Conservation (phyloP, 192 early-diverging fungal species). For the Chytriomyces hyalinus region DNA sequence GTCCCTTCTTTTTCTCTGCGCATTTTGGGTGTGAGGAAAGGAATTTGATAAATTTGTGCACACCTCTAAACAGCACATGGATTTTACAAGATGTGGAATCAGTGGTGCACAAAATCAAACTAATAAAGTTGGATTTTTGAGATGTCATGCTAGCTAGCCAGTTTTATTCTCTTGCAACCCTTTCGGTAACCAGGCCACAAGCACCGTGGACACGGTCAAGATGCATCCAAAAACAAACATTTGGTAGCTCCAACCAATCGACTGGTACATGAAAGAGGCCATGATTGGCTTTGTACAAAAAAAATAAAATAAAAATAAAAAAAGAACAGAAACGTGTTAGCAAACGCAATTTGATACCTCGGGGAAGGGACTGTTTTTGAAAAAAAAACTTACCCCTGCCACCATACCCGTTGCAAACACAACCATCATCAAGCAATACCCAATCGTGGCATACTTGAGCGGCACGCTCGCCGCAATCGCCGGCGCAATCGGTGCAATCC, state of each 20-base stretch:
- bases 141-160: too few relatives aligned
- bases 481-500: slow-evolving; percentile 8
- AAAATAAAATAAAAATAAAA: not conserved
- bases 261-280: not conserved
- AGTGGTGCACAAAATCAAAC: too few relatives aligned
- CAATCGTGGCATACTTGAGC: slow-evolving; percentile 5
- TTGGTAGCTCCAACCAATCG: not conserved
- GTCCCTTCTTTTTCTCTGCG: too few relatives aligned
- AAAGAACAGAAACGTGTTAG: not conserved
- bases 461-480: slow-evolving; percentile 1
- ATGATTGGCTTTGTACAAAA: not conserved
- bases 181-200: not conserved
- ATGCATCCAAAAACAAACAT: slow-evolving; percentile 11
- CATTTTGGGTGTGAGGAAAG: too few relatives aligned
- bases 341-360: not conserved
- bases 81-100: too few relatives aligned
- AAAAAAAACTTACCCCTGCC: slow-evolving; percentile 2
- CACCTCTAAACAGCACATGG: too few relatives aligned
- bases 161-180: not conserved
- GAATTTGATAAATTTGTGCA: too few relatives aligned
- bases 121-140: too few relatives aligned
- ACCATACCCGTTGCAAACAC: slow-evolving; percentile 13
- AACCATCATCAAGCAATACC: slow-evolving; percentile 5
- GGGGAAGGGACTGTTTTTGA: too few relatives aligned
- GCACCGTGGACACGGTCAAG: not conserved